phyloP scores from a whole-genome alignment of 2,329 filamentous ascomycete genomes.

The Rhynchosporium graminicola region DNA sequence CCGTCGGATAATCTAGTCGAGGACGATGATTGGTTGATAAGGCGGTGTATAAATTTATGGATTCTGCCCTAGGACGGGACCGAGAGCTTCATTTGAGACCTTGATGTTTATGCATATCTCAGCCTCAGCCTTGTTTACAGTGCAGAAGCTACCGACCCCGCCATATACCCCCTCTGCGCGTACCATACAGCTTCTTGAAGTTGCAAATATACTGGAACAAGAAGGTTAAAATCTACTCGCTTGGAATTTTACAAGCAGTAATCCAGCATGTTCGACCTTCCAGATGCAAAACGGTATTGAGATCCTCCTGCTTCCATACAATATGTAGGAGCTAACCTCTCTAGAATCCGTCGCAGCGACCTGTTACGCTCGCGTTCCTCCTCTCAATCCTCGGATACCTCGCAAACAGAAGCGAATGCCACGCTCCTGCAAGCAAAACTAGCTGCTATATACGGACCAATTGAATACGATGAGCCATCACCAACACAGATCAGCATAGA shows the following conservation, averaged over 20 bases:
- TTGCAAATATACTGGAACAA: no score
- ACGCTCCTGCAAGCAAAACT: constrained; percentile 29
- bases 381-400: constrained; percentile 23
- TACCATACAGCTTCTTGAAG: no score
- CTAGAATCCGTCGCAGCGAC: constrained; percentile 57
- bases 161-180: no score
- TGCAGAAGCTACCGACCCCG: no score
- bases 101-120: not conserved
- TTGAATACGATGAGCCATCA: constrained; percentile 2
- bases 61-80: not conserved
- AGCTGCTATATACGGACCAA: constrained; percentile 33
- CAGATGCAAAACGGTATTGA: constrained; percentile 54
- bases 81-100: not conserved
- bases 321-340: constrained; percentile 12
- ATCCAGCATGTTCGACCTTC: constrained; percentile 51
- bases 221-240: no score
- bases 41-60: not conserved
- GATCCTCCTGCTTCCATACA: no score
- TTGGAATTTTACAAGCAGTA: not conserved
- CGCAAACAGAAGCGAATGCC: not conserved
- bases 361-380: constrained; percentile 43
- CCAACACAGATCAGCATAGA: no score
- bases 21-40: not conserved
- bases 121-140: not conserved
- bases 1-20: not conserved